Base-by-base conservation (phyloP, 73 alveolate genomes). In the Durusdinium trenchii region DNA sequence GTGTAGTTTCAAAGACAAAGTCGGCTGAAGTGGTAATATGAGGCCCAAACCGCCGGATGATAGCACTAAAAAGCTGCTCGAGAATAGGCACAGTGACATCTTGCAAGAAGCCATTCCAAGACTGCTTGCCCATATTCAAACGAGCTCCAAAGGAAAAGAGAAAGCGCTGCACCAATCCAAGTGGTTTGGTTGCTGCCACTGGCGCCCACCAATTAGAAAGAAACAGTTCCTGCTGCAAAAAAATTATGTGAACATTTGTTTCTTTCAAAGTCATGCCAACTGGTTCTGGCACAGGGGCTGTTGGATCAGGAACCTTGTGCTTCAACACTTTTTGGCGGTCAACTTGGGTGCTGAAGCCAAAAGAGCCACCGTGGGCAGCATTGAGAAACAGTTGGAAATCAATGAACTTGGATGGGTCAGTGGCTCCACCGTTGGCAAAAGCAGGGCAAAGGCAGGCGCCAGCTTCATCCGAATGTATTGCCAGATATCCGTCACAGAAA, bases 141-240 rank as follows among this genome's bases (percentile, higher is more conserved):
- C 83, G 50, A 7, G 82, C 81, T 4, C 82, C 95, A 42, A 60
- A 86, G 1, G 81, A 61, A 50, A 86, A 86, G 10, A 86, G 45
- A 46, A 62, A 86, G 3, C 95, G 95, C 48, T 86, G 95, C 48
- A 60, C 83, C 3, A 86, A 62, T 3, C 95, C 95, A 1, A 46
- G 36, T 2, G 95, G 95, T 28, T 86, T 86, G 48, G 32, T 54
- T 45, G 95, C 95, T 38, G 95, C 95, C 20, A 86, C 43, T 35
- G 20, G 83, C 46, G 95, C 95, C 95, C 95, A 60, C 95, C 95
- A 57, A 40, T 62, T 57, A 5, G 61, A 35, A 16, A 57, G 38
- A 62, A 42, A 86, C 20, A 86, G 83, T 46, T 86, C 95, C n/a
- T 86, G 95, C 64, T 86, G 95, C 6, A 86, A n/a, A 43, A 86